A percentile compares a stretch with the other conserved stretches of the same genome.
phyloP scores from a whole-genome alignment of 768 basidiomycete species.

The Lentinula edodes region DNA sequence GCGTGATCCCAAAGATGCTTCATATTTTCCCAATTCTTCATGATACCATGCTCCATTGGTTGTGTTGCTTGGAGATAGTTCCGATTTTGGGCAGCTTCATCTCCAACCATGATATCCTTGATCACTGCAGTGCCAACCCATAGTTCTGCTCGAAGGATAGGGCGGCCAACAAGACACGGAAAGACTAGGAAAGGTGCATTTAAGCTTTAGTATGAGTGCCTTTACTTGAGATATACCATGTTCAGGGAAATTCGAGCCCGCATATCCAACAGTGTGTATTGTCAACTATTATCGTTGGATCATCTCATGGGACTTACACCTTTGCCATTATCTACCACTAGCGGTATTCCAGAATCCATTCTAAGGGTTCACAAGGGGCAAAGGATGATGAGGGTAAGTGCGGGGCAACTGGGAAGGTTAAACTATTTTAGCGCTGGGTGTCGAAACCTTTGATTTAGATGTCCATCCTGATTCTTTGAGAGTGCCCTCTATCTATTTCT shows the following conservation, averaged over 20 bases:
- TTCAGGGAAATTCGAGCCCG: slow-evolving; percentile 92
- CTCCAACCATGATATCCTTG: slow-evolving; percentile 98
- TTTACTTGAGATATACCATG: slow-evolving; percentile 48
- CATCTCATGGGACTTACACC: slow-evolving; percentile 46
- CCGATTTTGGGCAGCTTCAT: slow-evolving; percentile 90
- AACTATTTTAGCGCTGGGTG: not conserved
- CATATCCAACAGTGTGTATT: slow-evolving; percentile 69
- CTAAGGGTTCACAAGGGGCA: not conserved
- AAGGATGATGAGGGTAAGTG: not conserved
- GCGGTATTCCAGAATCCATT: slow-evolving; percentile 46
- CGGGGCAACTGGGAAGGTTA: not conserved
- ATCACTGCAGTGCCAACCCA: slow-evolving; percentile 81
- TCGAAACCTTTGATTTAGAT: not conserved
- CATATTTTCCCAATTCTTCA: slow-evolving; percentile 99
- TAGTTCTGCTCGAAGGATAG: slow-evolving; percentile 96
- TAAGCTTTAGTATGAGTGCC: not conserved
- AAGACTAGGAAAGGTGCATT: slow-evolving; percentile 54
- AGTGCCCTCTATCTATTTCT: not conserved
- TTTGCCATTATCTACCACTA: slow-evolving; percentile 88
- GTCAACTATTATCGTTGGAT: not conserved
- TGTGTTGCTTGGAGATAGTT: slow-evolving; percentile 96
- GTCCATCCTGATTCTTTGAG: not conserved
- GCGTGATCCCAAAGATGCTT: slow-evolving; percentile 97
- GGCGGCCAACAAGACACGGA: slow-evolving; percentile 93
- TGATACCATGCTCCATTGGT: slow-evolving; percentile 99